Conservation (phyloP, 768 basidiomycete species). For the Sarcodon aspratus region DNA sequence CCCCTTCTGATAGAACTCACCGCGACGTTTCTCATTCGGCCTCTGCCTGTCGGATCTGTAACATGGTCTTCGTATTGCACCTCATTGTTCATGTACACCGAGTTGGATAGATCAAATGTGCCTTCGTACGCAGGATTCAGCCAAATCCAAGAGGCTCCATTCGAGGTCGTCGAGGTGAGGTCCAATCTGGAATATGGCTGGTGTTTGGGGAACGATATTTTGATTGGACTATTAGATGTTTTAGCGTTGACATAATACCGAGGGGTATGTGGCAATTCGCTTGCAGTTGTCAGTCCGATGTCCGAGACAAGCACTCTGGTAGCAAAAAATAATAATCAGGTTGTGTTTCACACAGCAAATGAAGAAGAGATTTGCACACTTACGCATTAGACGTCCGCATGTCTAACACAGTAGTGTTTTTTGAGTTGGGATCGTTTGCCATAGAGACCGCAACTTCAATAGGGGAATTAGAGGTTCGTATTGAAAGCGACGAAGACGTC, state of each 20-base stretch:
- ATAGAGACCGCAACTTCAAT: slow-evolving; percentile 29
- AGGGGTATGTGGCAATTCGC: slow-evolving; percentile 11
- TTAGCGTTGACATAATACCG: slow-evolving; percentile 19
- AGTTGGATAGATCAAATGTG: slow-evolving; percentile 16
- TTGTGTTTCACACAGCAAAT: background rate
- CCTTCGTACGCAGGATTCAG: slow-evolving; percentile 30
- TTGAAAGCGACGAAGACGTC: no score
- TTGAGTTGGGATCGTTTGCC: slow-evolving; percentile 13
- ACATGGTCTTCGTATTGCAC: no score
- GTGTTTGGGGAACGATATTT: slow-evolving; percentile 17
- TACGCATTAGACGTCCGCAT: slow-evolving; percentile 34
- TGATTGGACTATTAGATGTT: slow-evolving; percentile 22
- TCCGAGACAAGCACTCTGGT: slow-evolving; percentile 5
- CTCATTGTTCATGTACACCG: background rate
- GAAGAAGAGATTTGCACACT: slow-evolving; percentile 6
- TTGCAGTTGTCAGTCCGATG: slow-evolving; percentile 9
- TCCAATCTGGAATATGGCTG: slow-evolving; percentile 22
- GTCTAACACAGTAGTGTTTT: slow-evolving; percentile 15
- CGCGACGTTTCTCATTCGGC: no score
- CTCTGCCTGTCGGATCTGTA: no score
- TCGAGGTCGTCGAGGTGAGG: slow-evolving; percentile 19
- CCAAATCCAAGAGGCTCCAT: slow-evolving; percentile 20
- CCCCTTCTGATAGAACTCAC: no score
- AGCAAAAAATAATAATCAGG: background rate
- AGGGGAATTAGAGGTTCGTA: slow-evolving; percentile 26